Percentiles rank a stretch among this genome's conserved stretches.
Evolutionary conservation across 805 yeast species (phyloP).

Genomic region (Blastobotrys peoriensis): DNA sequence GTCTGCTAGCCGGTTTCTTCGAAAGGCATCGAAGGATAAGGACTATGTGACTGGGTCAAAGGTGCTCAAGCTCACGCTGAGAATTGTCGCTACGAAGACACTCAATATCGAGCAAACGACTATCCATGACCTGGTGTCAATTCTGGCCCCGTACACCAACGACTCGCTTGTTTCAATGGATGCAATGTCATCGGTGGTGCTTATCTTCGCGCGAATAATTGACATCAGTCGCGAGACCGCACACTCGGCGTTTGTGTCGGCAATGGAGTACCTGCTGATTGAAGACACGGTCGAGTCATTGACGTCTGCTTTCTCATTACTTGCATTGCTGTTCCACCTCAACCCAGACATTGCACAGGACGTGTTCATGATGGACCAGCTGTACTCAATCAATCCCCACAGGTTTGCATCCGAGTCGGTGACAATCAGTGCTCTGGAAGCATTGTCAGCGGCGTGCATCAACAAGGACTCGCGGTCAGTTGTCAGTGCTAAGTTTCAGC

Average conservation of each 20-base stretch:
- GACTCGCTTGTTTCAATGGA: slow-evolving; percentile 1
- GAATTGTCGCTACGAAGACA: not conserved
- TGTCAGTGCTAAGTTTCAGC: slow-evolving; percentile 22
- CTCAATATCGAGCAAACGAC: not conserved
- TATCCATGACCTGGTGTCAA: not conserved
- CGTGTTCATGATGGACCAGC: slow-evolving; percentile 20
- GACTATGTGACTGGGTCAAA: not conserved
- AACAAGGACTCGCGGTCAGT: slow-evolving; percentile 25
- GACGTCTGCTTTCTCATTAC: slow-evolving; percentile 23
- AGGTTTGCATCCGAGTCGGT: slow-evolving; percentile 18
- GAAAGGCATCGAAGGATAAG: not conserved
- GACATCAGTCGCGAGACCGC: slow-evolving; percentile 8
- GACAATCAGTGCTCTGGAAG: slow-evolving; percentile 24
- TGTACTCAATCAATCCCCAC: slow-evolving; percentile 14
- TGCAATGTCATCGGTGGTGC: slow-evolving; percentile 7
- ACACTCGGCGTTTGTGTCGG: slow-evolving; percentile 4
- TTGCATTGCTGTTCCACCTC: slow-evolving; percentile 25
- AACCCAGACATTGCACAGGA: slow-evolving; percentile 22
- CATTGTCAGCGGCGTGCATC: slow-evolving; percentile 32
- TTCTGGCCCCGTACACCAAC: not conserved
- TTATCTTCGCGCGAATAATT: slow-evolving; percentile 10
- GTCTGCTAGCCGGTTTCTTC: not conserved
- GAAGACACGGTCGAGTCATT: slow-evolving; percentile 14
- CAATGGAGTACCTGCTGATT: slow-evolving; percentile 12
- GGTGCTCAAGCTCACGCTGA: not conserved